Conservation (phyloP, 352 stramenopile genomes). For the Globisporangium radiosum region DNA sequence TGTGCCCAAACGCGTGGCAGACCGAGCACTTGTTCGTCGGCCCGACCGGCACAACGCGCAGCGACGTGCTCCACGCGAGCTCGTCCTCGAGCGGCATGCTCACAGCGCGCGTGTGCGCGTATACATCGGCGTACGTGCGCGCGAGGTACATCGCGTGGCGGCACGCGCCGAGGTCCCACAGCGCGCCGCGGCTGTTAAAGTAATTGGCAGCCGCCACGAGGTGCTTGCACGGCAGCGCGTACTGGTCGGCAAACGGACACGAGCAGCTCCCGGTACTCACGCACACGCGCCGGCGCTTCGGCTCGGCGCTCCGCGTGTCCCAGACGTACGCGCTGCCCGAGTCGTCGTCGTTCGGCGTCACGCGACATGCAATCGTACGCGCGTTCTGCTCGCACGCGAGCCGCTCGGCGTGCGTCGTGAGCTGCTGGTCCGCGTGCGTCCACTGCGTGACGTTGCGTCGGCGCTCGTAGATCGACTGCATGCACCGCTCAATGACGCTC, state of each 20-base stretch:
- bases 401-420: conserved; percentile 30
- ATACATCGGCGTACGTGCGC: conserved; percentile 26
- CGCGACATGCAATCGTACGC: conserved; percentile 25
- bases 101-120: conserved; percentile 17
- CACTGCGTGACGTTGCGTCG: conserved; percentile 22
- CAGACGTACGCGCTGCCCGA: conserved; percentile 37
- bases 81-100: conserved; percentile 43
- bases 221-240: conserved; percentile 38
- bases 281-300: conserved; percentile 36
- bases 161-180: conserved; percentile 29
- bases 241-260: conserved; percentile 33
- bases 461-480: conserved; percentile 29
- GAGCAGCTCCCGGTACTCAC: conserved; percentile 31
- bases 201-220: conserved; percentile 26
- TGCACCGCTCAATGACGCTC: conserved; percentile 35
- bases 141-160: conserved; percentile 29
- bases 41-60: conserved; percentile 26
- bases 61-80: conserved; percentile 24
- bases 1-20: conserved; percentile 36
- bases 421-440: conserved; percentile 16
- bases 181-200: conserved; percentile 21
- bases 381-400: conserved; percentile 25
- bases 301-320: conserved; percentile 25
- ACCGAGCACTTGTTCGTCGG: conserved; percentile 32
- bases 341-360: conserved; percentile 35